phyloP scores from a whole-genome alignment of 768 basidiomycete genomes.

The Tulasnella calospora region DNA sequence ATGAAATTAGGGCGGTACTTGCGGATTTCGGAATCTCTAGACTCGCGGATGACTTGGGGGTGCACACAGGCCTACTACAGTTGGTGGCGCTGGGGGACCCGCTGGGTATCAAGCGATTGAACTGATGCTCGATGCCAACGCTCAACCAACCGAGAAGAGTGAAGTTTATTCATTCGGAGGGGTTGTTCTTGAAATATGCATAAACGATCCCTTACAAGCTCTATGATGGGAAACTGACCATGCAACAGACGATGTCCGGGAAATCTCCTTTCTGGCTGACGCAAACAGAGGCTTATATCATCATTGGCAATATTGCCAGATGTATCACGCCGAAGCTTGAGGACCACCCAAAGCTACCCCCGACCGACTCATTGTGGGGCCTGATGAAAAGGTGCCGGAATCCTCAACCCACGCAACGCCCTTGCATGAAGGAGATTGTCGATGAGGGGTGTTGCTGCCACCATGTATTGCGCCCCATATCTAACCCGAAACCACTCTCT shows the following conservation, averaged over 20 bases:
- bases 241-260: background rate
- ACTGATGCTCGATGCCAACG: background rate
- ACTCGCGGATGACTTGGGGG: background rate
- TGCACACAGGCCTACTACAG: background rate
- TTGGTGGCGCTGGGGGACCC: background rate
- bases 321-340: background rate
- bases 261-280: background rate
- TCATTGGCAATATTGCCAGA: background rate
- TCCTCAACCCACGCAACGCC: no score
- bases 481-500: no score
- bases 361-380: background rate
- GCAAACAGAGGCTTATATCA: background rate
- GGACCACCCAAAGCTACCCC: background rate
- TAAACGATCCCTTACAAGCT: no score
- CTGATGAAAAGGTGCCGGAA: background rate
- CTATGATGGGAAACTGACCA: background rate
- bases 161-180: constrained; percentile 17
- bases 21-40: constrained; percentile 12
- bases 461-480: no score
- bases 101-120: background rate
- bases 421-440: no score
- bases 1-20: background rate
- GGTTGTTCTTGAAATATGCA: background rate
- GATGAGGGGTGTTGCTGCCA: no score
- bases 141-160: background rate